phyloP scores from a whole-genome alignment of 345 rosid genomes.

The Salix dunnii region DNA sequence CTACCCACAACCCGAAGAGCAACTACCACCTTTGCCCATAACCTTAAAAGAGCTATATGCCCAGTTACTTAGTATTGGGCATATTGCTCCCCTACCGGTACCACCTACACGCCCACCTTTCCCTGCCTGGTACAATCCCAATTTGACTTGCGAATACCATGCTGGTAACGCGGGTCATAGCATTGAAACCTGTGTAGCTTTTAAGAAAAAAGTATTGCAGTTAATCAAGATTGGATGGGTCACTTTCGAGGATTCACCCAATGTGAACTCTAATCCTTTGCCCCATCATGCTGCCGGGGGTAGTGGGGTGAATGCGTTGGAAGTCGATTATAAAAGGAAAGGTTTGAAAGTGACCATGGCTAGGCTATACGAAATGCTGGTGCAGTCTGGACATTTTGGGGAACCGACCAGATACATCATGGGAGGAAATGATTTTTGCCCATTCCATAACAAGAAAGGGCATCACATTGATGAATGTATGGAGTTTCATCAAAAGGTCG shows the following conservation, averaged over 20 bases:
- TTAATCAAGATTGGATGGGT: too few species aligned
- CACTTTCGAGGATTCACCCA: not conserved
- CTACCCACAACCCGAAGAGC: too few species aligned
- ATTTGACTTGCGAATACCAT: not conserved
- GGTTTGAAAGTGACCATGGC: not conserved
- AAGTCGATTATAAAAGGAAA: accelerated
- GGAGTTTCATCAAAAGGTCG: too few species aligned
- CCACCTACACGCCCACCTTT: too few species aligned
- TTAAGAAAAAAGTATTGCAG: too few species aligned
- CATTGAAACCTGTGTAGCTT: too few species aligned
- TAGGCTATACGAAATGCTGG: accelerated
- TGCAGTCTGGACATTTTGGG: accelerated
- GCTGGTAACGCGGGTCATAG: not conserved
- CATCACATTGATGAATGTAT: not conserved
- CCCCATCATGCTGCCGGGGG: accelerated
- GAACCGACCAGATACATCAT: accelerated
- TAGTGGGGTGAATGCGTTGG: accelerated
- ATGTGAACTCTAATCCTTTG: not conserved
- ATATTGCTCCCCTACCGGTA: not conserved
- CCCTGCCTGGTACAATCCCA: not conserved
- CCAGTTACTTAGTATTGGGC: too few species aligned
- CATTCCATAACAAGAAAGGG: not conserved
- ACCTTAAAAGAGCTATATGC: too few species aligned
- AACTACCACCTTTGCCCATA: too few species aligned
- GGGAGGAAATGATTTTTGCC: accelerated